A percentile compares a stretch with the other conserved stretches of the same genome.
phyloP scores from a whole-genome alignment of 2,329 filamentous ascomycete genomes.

The Paraphaeosphaeria sporulosa region DNA sequence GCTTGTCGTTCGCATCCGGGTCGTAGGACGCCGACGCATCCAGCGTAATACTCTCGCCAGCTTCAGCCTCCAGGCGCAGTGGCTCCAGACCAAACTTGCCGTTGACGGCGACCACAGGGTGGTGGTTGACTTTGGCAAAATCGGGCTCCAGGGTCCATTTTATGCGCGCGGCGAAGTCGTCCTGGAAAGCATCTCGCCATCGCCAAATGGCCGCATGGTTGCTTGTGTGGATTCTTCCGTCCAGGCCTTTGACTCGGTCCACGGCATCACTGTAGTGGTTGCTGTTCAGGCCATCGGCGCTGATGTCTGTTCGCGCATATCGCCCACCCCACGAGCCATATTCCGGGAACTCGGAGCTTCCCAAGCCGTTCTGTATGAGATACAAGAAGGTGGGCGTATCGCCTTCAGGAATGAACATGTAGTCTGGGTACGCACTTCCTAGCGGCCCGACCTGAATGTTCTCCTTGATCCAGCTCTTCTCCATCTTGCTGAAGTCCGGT shows the following conservation, averaged over 20 bases:
- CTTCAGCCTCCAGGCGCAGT: slow-evolving; percentile 52
- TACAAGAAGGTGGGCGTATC: slow-evolving; percentile 62
- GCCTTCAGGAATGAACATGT: slow-evolving; percentile 62
- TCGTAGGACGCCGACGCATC: slow-evolving; percentile 59
- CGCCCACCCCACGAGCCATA: slow-evolving; percentile 61
- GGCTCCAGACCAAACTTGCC: slow-evolving; percentile 48
- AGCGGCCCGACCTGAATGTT: slow-evolving; percentile 63
- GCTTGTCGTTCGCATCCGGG: slow-evolving; percentile 51
- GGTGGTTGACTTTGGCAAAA: slow-evolving; percentile 53
- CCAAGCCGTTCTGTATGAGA: slow-evolving; percentile 58
- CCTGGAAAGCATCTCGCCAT: slow-evolving; percentile 62
- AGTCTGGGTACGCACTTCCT: slow-evolving; percentile 53
- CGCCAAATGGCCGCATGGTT: slow-evolving; percentile 62
- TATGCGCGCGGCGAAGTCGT: slow-evolving; percentile 59
- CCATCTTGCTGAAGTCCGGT: slow-evolving; percentile 58
- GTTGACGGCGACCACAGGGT: slow-evolving; percentile 57
- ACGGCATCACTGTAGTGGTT: slow-evolving; percentile 50
- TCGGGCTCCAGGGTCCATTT: slow-evolving; percentile 55
- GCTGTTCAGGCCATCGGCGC: slow-evolving; percentile 42
- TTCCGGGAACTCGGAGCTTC: slow-evolving; percentile 55
- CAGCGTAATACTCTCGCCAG: slow-evolving; percentile 50
- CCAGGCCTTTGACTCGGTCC: slow-evolving; percentile 46
- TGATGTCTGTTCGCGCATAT: slow-evolving; percentile 48
- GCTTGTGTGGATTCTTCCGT: slow-evolving; percentile 45
- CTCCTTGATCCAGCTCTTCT: slow-evolving; percentile 60